These are phyloP conservation scores for Zanthoxylum bungeanum DNA, from an alignment of 345 rosid species.

Conservation along the genomic window DNA sequence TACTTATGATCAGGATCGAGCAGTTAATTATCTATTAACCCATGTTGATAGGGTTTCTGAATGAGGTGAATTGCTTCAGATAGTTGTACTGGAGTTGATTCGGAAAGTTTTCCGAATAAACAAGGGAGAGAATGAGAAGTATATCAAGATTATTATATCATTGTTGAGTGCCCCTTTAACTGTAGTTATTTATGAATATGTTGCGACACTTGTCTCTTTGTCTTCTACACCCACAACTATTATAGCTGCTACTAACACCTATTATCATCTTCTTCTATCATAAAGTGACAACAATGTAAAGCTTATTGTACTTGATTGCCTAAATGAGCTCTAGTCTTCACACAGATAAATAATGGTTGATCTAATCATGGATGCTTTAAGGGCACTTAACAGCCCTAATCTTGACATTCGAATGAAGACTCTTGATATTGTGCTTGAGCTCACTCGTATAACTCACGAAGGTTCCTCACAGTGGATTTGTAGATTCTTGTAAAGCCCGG, in stretches of 20 bases:
- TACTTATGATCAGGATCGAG: constrained; percentile 66
- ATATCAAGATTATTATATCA: constrained; percentile 69
- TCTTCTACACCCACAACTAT: constrained; percentile 91
- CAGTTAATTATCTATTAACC: constrained; percentile 57
- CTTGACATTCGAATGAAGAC: constrained; percentile 83
- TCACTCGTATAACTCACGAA: too few relatives aligned
- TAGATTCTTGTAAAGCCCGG: too few relatives aligned
- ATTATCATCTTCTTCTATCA: constrained; percentile 75
- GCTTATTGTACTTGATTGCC: constrained; percentile 81
- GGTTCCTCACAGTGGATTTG: too few relatives aligned
- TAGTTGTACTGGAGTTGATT: constrained; percentile 74
- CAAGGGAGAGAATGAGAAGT: constrained; percentile 63
- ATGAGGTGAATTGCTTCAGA: constrained; percentile 72
- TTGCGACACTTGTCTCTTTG: constrained; percentile 75
- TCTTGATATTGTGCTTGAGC: constrained; percentile 77
- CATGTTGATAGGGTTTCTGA: constrained; percentile 66
- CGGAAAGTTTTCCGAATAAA: constrained; percentile 69
- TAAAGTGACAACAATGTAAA: constrained; percentile 92
- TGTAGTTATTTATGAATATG: constrained; percentile 73
- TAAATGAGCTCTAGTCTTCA: constrained; percentile 65
- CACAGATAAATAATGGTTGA: constrained; percentile 84
- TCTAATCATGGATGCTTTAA: constrained; percentile 81
- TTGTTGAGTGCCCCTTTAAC: constrained; percentile 66
- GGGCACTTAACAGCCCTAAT: constrained; percentile 90
- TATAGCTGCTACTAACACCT: constrained; percentile 79